Conservation (phyloP, 2,329 filamentous ascomycete species). For the Trichoderma polysporum region DNA sequence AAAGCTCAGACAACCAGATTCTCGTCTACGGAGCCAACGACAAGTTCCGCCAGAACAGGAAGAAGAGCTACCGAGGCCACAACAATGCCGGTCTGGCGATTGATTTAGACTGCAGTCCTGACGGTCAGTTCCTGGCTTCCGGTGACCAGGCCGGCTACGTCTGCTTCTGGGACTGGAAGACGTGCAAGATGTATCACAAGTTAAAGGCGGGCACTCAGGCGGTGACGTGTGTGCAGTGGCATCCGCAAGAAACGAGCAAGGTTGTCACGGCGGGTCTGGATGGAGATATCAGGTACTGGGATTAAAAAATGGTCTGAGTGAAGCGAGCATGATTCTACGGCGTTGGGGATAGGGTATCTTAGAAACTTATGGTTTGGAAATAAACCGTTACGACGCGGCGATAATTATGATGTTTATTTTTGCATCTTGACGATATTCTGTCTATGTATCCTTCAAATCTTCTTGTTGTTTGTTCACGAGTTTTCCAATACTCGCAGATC, state of each 20-base stretch:
- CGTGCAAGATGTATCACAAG: constrained; percentile 98
- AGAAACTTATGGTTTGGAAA: not conserved
- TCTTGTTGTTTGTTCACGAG: not conserved
- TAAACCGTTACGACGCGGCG: not conserved
- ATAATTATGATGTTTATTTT: not conserved
- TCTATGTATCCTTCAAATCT: not conserved
- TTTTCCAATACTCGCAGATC: too few relatives aligned
- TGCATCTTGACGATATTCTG: not conserved
- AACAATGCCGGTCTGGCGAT: constrained; percentile 94
- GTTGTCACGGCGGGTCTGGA: constrained; percentile 87
- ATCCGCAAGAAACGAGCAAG: constrained; percentile 96
- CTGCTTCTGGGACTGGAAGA: constrained; percentile 99
- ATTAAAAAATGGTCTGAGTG: constrained; percentile 52
- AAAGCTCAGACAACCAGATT: constrained; percentile 93
- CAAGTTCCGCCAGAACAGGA: constrained; percentile 94
- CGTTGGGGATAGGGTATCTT: constrained; percentile 10
- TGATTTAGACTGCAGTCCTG: constrained; percentile 82
- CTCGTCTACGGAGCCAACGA: constrained; percentile 93
- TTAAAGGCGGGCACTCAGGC: constrained; percentile 80
- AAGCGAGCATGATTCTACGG: constrained; percentile 14
- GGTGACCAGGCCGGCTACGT: constrained; percentile 88
- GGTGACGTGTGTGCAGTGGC: constrained; percentile 88
- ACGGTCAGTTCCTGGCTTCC: constrained; percentile 85
- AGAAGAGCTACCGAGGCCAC: constrained; percentile 94
- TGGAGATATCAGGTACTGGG: constrained; percentile 89